These are phyloP conservation scores for Eimeria zaria DNA, from an alignment of 169 alveolate genomes.

Conservation along the genomic window DNA sequence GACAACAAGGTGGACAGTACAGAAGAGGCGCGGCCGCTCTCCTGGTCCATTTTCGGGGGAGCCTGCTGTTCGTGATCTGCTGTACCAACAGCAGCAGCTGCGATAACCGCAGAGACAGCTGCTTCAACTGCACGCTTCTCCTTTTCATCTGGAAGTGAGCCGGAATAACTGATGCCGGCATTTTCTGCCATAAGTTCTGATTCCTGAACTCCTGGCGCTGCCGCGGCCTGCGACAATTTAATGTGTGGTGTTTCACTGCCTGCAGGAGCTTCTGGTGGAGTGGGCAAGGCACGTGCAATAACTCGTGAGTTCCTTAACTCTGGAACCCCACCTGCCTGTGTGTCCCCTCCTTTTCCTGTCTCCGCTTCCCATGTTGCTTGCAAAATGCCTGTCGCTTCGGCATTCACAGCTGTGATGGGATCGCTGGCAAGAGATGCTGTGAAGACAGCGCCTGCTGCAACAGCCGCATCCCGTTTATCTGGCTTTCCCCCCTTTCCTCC, in stretches of 20 bases:
- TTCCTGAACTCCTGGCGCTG: neutral
- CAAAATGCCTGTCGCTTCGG: neutral
- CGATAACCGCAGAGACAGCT: conserved; percentile 18
- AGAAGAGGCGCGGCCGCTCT: conserved; percentile 59
- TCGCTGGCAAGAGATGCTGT: neutral
- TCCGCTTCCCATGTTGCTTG: neutral
- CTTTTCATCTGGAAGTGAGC: neutral
- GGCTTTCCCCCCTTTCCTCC: neutral
- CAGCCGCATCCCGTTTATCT: neutral
- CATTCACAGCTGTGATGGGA: neutral
- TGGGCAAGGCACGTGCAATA: neutral
- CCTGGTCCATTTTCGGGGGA: neutral
- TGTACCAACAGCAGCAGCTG: conserved; percentile 22
- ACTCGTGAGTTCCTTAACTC: neutral
- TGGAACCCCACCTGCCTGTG: neutral
- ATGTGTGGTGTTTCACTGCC: neutral
- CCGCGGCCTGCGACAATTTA: neutral
- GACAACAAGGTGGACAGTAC: conserved; percentile 14
- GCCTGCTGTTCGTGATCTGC: neutral
- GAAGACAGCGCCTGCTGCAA: neutral
- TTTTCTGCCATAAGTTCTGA: neutral
- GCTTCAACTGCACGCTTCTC: conserved; percentile 3
- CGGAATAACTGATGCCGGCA: neutral
- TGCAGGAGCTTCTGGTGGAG: neutral
- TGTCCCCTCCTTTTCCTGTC: neutral